A percentile compares a stretch with the other conserved stretches of the same genome.
Evolutionary conservation across 345 rosid genomes (phyloP).

Genomic region (Populus pruinosa): DNA sequence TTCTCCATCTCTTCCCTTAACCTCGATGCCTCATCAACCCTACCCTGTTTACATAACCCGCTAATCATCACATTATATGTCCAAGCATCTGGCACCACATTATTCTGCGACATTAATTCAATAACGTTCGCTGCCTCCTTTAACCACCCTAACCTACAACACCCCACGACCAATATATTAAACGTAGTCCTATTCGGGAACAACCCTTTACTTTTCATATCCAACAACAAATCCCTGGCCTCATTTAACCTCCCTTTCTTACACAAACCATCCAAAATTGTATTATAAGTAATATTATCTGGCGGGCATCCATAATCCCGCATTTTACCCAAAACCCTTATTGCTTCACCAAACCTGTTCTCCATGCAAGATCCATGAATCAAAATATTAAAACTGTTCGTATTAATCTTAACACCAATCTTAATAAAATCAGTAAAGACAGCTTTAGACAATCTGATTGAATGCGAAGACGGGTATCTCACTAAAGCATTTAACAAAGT

Average conservation of each 20-base stretch:
- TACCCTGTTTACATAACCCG: conserved; percentile 57
- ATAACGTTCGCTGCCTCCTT: conserved; percentile 65
- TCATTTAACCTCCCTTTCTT: conserved; percentile 77
- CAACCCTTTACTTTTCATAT: conserved; percentile 64
- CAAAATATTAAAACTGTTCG: conserved; percentile 58
- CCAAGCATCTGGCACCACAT: conserved; percentile 55
- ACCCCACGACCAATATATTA: conserved; percentile 62
- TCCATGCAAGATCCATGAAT: conserved; percentile 70
- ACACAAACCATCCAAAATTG: conserved; percentile 57
- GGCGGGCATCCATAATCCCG: conserved; percentile 51
- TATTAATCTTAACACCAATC: conserved; percentile 47
- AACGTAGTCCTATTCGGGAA: conserved; percentile 54
- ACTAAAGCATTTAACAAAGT: conserved; percentile 62
- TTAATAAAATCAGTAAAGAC: conserved; percentile 50
- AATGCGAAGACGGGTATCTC: conserved; percentile 58
- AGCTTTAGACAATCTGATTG: conserved; percentile 43
- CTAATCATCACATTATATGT: conserved; percentile 66
- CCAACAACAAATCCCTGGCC: conserved; percentile 58
- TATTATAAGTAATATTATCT: conserved; percentile 65
- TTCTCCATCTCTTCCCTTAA: conserved; percentile 67
- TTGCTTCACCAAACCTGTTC: conserved; percentile 49
- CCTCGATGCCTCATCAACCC: conserved; percentile 52
- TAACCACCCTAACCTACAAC: conserved; percentile 68
- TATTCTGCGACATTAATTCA: conserved; percentile 62
- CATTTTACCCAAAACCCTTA: conserved; percentile 52